Evolutionary conservation across 257 asterid species (phyloP).

Genomic region (Ilex aquifolium): DNA sequence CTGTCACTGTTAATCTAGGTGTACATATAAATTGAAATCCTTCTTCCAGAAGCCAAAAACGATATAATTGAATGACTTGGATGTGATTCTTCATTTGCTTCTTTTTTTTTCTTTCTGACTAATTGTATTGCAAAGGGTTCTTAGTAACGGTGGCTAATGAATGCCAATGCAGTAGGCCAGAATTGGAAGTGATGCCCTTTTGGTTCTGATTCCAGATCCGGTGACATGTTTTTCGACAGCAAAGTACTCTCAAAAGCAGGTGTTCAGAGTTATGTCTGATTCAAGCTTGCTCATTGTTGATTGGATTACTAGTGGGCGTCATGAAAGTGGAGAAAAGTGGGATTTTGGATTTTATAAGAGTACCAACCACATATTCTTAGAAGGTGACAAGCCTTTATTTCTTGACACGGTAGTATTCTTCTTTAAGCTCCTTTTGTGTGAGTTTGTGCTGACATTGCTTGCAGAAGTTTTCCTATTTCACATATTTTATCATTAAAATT

Average conservation of each 20-base stretch:
- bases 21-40: too few relatives aligned
- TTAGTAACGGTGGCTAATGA: conserved; percentile 28
- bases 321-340: conserved; percentile 90
- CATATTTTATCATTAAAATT: too few relatives aligned
- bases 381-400: conserved; percentile 57
- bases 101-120: background rate
- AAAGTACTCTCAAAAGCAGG: conserved; percentile 71
- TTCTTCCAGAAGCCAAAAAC: too few relatives aligned
- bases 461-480: too few relatives aligned
- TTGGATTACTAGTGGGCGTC: conserved; percentile 98
- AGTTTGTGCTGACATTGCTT: background rate
- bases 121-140: conserved; percentile 1
- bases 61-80: too few relatives aligned
- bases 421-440: conserved; percentile 3
- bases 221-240: conserved; percentile 97
- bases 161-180: conserved; percentile 62
- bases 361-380: conserved; percentile 54
- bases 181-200: conserved; percentile 54
- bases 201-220: conserved; percentile 91
- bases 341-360: conserved; percentile 72
- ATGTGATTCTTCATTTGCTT: background rate
- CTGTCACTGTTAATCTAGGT: too few relatives aligned
- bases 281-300: conserved; percentile 86
- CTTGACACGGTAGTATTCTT: conserved; percentile 65
- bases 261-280: conserved; percentile 43